These are phyloP conservation scores for Coccomyxa sp. DNA, from an alignment of 139 green algal species.

Conservation along the genomic window DNA sequence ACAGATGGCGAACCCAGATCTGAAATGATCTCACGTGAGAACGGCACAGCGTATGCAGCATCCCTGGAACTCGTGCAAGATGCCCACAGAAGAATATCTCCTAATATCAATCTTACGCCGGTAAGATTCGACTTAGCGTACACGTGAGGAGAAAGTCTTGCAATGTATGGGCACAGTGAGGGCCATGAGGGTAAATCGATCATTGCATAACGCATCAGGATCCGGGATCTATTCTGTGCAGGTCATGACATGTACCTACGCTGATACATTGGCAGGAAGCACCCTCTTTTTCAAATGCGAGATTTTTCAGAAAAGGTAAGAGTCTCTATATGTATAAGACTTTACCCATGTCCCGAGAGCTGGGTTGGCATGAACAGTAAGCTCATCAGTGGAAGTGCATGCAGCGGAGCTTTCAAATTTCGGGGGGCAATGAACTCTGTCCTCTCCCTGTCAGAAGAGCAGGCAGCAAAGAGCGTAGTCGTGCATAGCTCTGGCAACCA, in stretches of 20 bases:
- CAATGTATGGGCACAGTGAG: background rate
- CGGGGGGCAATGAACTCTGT: conserved; percentile 68
- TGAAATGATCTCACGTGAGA: too few species aligned
- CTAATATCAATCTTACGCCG: conserved; percentile 39
- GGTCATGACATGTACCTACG: conserved; percentile 33
- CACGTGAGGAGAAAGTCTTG: too few species aligned
- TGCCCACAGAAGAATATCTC: conserved; percentile 37
- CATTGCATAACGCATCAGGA: too few species aligned
- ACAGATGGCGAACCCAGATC: too few species aligned
- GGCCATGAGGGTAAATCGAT: too few species aligned
- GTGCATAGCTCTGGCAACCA: conserved; percentile 76
- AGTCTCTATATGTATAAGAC: background rate
- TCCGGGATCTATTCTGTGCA: background rate
- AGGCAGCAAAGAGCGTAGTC: conserved; percentile 44
- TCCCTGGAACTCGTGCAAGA: conserved; percentile 29
- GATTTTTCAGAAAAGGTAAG: conserved; percentile 48
- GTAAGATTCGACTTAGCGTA: conserved; percentile 30
- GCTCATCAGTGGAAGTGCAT: background rate
- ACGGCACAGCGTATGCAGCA: conserved; percentile 3
- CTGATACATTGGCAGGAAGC: conserved; percentile 29
- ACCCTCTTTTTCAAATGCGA: conserved; percentile 72
- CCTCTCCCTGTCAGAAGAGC: conserved; percentile 41
- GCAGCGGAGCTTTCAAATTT: conserved; percentile 62
- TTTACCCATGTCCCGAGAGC: background rate
- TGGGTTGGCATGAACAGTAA: background rate